Conservation (phyloP, 169 alveolate genomes). For the Babesia bigemina region DNA sequence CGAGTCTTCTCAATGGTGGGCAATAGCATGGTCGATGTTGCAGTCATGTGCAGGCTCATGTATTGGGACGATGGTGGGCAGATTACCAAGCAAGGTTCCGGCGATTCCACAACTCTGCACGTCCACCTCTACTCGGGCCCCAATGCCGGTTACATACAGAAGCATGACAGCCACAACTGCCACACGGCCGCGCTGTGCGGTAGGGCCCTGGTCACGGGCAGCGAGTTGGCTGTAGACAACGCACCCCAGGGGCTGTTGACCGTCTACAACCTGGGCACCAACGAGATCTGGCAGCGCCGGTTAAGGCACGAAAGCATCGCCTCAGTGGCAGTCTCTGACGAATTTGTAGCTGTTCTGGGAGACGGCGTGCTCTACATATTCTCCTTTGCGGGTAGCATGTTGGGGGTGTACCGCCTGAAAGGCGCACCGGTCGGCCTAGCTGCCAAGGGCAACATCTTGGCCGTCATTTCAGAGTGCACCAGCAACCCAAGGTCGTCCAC, state of each 20-base stretch:
- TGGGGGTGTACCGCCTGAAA: constrained; percentile 34
- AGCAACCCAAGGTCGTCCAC: constrained; percentile 1
- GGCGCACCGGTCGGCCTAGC: constrained; percentile 50
- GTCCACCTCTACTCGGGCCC: constrained; percentile 66
- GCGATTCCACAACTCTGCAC: constrained; percentile 40
- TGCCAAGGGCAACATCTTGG: constrained; percentile 54
- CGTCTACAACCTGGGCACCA: constrained; percentile 38
- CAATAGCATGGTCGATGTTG: not conserved
- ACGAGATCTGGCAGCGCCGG: constrained; percentile 67
- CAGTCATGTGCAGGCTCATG: constrained; percentile 17
- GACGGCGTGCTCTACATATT: constrained; percentile 29
- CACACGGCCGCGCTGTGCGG: constrained; percentile 47
- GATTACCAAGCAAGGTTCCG: constrained; percentile 44
- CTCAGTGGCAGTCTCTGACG: constrained; percentile 51
- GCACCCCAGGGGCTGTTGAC: constrained; percentile 20
- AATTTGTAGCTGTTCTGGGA: constrained; percentile 42
- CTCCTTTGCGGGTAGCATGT: constrained; percentile 43
- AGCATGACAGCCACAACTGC: constrained; percentile 60
- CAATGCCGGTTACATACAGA: constrained; percentile 44
- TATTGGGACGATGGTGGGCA: constrained; percentile 68
- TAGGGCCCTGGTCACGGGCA: constrained; percentile 44
- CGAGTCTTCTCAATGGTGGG: constrained; percentile 54
- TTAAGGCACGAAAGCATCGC: constrained; percentile 34
- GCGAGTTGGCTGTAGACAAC: constrained; percentile 19
- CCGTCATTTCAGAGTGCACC: constrained; percentile 37